Evolutionary conservation across 345 rosid species (phyloP), one percentile per base, ranked within the genome.

Genomic region (Trapa bicornis): DNA sequence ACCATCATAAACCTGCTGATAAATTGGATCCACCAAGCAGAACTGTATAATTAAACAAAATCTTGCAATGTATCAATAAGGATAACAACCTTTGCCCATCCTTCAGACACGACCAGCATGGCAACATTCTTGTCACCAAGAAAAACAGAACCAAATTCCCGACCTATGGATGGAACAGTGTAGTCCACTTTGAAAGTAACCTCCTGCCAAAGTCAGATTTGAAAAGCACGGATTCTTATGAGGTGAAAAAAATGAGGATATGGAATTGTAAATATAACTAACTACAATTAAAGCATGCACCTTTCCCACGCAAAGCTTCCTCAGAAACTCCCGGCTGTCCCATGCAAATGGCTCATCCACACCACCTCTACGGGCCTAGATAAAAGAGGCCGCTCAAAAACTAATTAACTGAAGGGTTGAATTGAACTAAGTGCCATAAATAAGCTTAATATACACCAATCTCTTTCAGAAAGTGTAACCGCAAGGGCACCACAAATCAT

Each of bases 271-370:
- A 58, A 4, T 32, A 32, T 32, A 58, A 58, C 63, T 5, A 35
- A 33, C 11, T 58, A 35, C 63, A 8, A 2, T 58, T 32, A 68
- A 47, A 66, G 43, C 47, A 48, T 66, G 66, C 64, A 95, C 99
- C 99, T 95, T 84, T 66, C 99, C 99, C 11, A 95, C 84, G 84
- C 98, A 91, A 69, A 89, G 90, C 85, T 89, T 89, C 79, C 99
- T 87, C 72, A 94, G 76, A 80, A 68, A 89, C 72, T 94, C 97
- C 69, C 91, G 86, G 82, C 97, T 91, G 65, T 85, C 88, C 99
- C 99, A 94, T 54, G 99, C 99, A 77, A 91, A 94, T 16, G 91
- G 80, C 82, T 95, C 99, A 72, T 95, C 99, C 63, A 75, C 53
- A 61, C 95, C 95, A 74, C 91, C 96, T 79, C 41, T 65, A n/a